Percentiles rank a stretch among this genome's conserved stretches.
These are phyloP conservation scores for Ogataea wickerhamii DNA, from an alignment of 805 yeast genomes.

Conservation along the genomic window DNA sequence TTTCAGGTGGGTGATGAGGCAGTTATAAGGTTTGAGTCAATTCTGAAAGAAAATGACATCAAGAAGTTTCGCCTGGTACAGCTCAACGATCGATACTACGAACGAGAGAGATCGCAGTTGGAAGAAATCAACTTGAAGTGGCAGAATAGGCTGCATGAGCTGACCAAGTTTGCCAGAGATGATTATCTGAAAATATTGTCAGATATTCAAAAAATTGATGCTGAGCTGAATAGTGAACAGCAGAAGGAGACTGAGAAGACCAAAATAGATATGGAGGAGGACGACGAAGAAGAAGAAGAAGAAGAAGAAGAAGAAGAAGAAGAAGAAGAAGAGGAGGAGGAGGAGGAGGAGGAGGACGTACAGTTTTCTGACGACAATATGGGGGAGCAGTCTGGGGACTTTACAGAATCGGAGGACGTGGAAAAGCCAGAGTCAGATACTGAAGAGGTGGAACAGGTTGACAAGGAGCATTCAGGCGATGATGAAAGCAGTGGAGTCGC, in stretches of 20 bases:
- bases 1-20: constrained; percentile 15
- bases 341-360: constrained; percentile 5
- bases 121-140: constrained; percentile 27
- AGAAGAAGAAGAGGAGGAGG: constrained; percentile 9
- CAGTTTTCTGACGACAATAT: neutral
- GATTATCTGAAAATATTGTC: constrained; percentile 19
- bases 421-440: neutral
- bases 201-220: constrained; percentile 9
- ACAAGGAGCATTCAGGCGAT: neutral
- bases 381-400: too few relatives aligned
- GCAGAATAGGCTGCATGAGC: constrained; percentile 22
- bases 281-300: constrained; percentile 12
- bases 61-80: constrained; percentile 28
- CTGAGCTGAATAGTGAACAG: constrained; percentile 12
- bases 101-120: constrained; percentile 20
- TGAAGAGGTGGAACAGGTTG: neutral
- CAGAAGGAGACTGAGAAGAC: constrained; percentile 12
- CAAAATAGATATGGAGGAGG: constrained; percentile 12
- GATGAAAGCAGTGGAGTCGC: neutral
- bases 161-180: constrained; percentile 21
- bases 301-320: constrained; percentile 10
- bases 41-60: constrained; percentile 21
- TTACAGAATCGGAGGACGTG: constrained; percentile 5
- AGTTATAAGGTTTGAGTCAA: constrained; percentile 17
- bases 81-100: constrained; percentile 26